Evolutionary conservation across 2,329 filamentous ascomycete species (phyloP), one percentile per base, ranked within the genome.

Genomic region (Tolypocladium sp.): DNA sequence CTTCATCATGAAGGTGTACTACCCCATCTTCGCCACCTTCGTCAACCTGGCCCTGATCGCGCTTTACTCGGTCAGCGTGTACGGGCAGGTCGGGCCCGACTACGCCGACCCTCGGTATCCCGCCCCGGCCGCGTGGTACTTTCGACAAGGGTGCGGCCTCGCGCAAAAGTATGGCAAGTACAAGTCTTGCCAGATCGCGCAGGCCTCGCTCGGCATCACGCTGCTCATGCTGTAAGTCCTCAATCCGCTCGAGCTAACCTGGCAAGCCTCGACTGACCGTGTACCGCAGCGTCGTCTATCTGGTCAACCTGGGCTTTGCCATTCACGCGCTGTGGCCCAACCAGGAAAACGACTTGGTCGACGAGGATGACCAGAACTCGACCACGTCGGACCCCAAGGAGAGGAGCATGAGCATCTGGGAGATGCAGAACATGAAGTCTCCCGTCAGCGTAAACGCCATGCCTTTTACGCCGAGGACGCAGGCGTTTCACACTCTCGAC

Each of bases 61-160:
- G 3, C 76, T 92, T 51, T 92, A 87, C 77, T 74, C 80, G 51
- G 80, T 85, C 66, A 87, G 85, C 72, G 74, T 88, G 60, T 85
- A 86, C 70, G 86, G 87, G 55, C 89, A 92, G 71, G 84, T 88
- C 58, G 86, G 87, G 13, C 86, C 88, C 37, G 90, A 93, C 73
- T 83, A 87, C 68, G 83, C 82, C 63, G 89, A 93, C 71, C 74
- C 82, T 7, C 71, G 77, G 51, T 81, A 86, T 66, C 82, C 81
- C 6, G 85, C 86, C 66, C 77, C 79, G 33, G 79, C 84, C 33
- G 82, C 88, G 8, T 93, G 90, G 90, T 92, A 92, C 71, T 83
- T 92, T 65, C 81, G 82, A 58, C 85, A 88, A 70, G 84, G 82
- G 62, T 93, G 90, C 74, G 77, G 73, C 57, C 78, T 87, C 42